Evolutionary conservation across 495 filamentous ascomycete species (phyloP).

Genomic region (Corynascus novoguineensis): DNA sequence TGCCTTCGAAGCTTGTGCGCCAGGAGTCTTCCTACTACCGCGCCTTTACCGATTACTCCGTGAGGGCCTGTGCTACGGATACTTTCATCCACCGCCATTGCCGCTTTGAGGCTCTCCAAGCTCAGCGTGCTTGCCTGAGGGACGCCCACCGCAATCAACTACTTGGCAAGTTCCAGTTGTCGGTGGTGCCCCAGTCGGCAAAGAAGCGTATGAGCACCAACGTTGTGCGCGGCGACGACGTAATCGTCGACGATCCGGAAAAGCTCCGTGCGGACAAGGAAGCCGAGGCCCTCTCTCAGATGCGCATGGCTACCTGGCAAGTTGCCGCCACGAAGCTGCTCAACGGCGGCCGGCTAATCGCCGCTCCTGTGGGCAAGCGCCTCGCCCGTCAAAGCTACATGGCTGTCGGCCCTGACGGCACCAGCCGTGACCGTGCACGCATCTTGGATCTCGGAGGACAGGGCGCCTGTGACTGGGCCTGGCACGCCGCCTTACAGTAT

Average conservation of each 20-base stretch:
- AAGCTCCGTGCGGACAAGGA: constrained; percentile 70
- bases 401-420: constrained; percentile 35
- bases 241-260: constrained; percentile 49
- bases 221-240: constrained; percentile 52
- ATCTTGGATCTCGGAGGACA: constrained; percentile 89
- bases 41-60: constrained; percentile 69
- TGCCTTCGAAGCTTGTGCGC: constrained; percentile 44
- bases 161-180: constrained; percentile 68
- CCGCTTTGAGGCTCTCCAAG: constrained; percentile 84
- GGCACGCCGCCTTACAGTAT: constrained; percentile 81
- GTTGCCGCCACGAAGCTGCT: constrained; percentile 71
- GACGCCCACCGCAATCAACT: constrained; percentile 65
- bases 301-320: constrained; percentile 70
- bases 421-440: constrained; percentile 48
- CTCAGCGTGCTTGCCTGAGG: constrained; percentile 63
- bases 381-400: constrained; percentile 49
- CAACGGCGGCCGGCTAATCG: constrained; percentile 74
- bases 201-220: constrained; percentile 56
- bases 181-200: constrained; percentile 49
- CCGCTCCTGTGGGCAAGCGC: constrained; percentile 63
- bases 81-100: constrained; percentile 75
- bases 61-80: constrained; percentile 57
- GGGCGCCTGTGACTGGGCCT: constrained; percentile 86
- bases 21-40: constrained; percentile 86
- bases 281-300: constrained; percentile 69